A percentile compares a stretch with the other conserved stretches of the same genome.
Evolutionary conservation across 2,329 filamentous ascomycete genomes (phyloP).

Genomic region (Sclerotiophoma versabilis): DNA sequence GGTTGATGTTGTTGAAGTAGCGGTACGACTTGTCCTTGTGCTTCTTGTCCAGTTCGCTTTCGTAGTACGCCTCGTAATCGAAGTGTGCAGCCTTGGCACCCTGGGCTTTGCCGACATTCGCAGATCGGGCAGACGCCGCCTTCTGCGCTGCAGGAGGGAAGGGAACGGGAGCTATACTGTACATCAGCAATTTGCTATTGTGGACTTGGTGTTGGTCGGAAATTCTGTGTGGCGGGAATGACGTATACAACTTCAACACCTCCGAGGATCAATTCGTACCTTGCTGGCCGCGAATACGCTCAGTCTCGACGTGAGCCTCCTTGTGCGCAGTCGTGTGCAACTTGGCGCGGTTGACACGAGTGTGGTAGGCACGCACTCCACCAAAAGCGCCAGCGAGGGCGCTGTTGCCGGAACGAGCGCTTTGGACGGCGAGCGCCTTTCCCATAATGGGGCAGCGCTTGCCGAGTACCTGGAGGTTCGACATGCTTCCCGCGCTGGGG

Average conservation of each 20-base stretch:
- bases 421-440: constrained; percentile 91
- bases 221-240: constrained; percentile 9
- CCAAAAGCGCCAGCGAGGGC: constrained; percentile 58
- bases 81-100: constrained; percentile 68
- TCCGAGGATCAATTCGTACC: constrained; percentile 46
- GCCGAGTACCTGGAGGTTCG: constrained; percentile 92
- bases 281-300: constrained; percentile 45
- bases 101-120: constrained; percentile 54
- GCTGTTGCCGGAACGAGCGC: constrained; percentile 56
- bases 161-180: constrained; percentile 33
- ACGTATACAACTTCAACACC: neutral
- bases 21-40: constrained; percentile 99
- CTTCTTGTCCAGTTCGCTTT: constrained; percentile 92
- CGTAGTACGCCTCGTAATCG: constrained; percentile 90
- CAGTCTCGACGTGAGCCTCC: constrained; percentile 77
- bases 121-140: constrained; percentile 27
- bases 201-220: constrained; percentile 4
- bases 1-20: constrained; percentile 99
- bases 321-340: constrained; percentile 82
- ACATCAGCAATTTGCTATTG: neutral
- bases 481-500: constrained; percentile 90
- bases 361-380: constrained; percentile 57
- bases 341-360: constrained; percentile 68
- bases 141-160: constrained; percentile 41
- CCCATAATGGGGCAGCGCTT: constrained; percentile 98